Conservation (phyloP, 495 filamentous ascomycete genomes). For the Neurospora tetraspora region DNA sequence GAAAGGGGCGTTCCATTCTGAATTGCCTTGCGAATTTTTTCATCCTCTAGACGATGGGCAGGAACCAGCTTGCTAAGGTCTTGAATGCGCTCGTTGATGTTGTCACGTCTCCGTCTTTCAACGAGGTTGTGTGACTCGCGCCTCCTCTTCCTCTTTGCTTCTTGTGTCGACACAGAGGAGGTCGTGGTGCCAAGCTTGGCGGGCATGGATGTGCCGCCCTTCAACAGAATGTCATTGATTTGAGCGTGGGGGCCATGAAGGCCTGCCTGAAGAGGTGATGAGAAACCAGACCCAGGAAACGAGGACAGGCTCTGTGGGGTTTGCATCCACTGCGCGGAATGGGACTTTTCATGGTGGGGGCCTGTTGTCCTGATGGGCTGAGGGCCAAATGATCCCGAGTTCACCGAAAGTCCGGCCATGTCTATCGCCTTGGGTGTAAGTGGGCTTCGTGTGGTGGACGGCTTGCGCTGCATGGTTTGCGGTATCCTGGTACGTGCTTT, state of each 20-base stretch:
- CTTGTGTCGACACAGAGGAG: conserved; percentile 58
- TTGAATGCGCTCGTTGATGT: conserved; percentile 97
- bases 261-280: conserved; percentile 49
- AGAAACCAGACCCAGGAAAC: conserved; percentile 72
- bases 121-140: conserved; percentile 95
- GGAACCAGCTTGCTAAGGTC: conserved; percentile 91
- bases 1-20: conserved; percentile 83
- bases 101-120: conserved; percentile 87
- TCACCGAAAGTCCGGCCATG: conserved; percentile 29
- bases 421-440: conserved; percentile 63
- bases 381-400: conserved; percentile 45
- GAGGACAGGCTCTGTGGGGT: conserved; percentile 71
- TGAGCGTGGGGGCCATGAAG: conserved; percentile 30
- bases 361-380: conserved; percentile 62
- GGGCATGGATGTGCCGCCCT: conserved; percentile 46
- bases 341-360: conserved; percentile 67
- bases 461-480: conserved; percentile 56
- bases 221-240: conserved; percentile 42
- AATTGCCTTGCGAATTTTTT: conserved; percentile 90
- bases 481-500: conserved; percentile 44
- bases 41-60: conserved; percentile 85
- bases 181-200: conserved; percentile 37
- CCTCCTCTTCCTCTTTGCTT: conserved; percentile 82
- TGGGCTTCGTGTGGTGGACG: conserved; percentile 61
- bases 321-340: conserved; percentile 68